Conservation (phyloP, 2,329 filamentous ascomycete species). For the Zymoseptoria ardabiliae region DNA sequence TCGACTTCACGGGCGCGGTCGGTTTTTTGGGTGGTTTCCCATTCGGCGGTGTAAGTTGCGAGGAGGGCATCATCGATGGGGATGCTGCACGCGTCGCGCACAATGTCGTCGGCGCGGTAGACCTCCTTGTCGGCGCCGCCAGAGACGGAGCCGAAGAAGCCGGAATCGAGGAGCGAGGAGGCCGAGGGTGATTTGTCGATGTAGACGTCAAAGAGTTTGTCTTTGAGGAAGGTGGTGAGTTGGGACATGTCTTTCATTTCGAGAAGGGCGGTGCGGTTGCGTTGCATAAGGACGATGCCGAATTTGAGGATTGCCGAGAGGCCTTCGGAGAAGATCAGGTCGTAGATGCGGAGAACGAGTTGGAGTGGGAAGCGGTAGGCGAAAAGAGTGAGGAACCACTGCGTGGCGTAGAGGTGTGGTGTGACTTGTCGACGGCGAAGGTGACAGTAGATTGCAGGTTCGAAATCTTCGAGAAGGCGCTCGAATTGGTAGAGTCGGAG, state of each 20-base stretch:
- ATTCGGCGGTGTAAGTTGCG: slow-evolving; percentile 73
- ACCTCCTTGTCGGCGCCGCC: slow-evolving; percentile 89
- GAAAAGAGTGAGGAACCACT: slow-evolving; percentile 99
- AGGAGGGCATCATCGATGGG: slow-evolving; percentile 78
- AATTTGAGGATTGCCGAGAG: slow-evolving; percentile 86
- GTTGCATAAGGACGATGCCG: slow-evolving; percentile 91
- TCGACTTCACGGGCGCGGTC: slow-evolving; percentile 80
- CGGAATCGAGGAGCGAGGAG: slow-evolving; percentile 88
- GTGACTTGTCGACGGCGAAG: slow-evolving; percentile 80
- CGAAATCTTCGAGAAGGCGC: slow-evolving; percentile 82
- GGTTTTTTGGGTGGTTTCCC: slow-evolving; percentile 79
- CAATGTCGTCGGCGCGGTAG: slow-evolving; percentile 87
- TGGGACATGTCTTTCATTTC: slow-evolving; percentile 85
- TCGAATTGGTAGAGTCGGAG: slow-evolving; percentile 93
- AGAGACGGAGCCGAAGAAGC: slow-evolving; percentile 91
- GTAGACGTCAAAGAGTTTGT: slow-evolving; percentile 91
- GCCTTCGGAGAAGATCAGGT: slow-evolving; percentile 88
- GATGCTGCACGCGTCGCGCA: slow-evolving; percentile 84
- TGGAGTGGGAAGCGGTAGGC: slow-evolving; percentile 96
- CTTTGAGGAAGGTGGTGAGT: slow-evolving; percentile 83
- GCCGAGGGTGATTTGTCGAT: slow-evolving; percentile 89
- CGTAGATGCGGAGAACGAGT: slow-evolving; percentile 91
- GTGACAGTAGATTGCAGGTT: slow-evolving; percentile 92
- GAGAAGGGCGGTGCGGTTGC: slow-evolving; percentile 72
- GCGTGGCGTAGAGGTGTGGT: slow-evolving; percentile 89